A percentile compares a stretch with the other conserved stretches of the same genome.
Conservation (phyloP, 441 rosid species). For the Syzygium malaccense region DNA sequence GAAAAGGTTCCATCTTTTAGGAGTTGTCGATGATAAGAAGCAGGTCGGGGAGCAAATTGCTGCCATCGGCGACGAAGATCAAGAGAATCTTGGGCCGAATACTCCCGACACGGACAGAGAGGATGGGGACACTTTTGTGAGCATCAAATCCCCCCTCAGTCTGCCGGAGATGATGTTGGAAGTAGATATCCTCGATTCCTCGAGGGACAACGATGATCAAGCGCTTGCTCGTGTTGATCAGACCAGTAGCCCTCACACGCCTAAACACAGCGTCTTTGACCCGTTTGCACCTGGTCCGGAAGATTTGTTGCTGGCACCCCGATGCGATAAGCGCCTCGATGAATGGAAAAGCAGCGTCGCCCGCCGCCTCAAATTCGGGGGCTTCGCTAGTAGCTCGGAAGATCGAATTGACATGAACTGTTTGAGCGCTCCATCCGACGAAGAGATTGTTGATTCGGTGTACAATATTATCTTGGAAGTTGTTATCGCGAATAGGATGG, state of each 20-base stretch:
- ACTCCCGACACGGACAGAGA: constrained; percentile 47
- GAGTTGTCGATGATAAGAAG: background rate
- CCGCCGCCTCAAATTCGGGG: constrained; percentile 27
- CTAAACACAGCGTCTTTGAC: constrained; percentile 38
- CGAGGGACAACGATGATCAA: background rate
- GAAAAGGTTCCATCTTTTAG: background rate
- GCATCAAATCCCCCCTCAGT: constrained; percentile 28
- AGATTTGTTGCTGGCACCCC: constrained; percentile 39
- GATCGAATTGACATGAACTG: background rate
- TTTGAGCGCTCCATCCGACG: constrained; percentile 31
- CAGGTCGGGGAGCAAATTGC: background rate
- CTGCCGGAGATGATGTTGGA: background rate
- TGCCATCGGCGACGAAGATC: background rate
- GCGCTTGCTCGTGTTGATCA: background rate
- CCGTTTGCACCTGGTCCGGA: constrained; percentile 47
- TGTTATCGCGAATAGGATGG: constrained; percentile 38
- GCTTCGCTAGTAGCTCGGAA: constrained; percentile 4
- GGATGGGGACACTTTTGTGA: constrained; percentile 18
- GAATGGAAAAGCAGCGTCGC: constrained; percentile 30
- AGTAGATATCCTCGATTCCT: background rate
- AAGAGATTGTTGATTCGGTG: constrained; percentile 51
- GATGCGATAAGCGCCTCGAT: constrained; percentile 28
- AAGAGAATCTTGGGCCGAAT: constrained; percentile 28
- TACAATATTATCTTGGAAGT: constrained; percentile 52
- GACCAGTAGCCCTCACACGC: constrained; percentile 33